Evolutionary conservation across 768 basidiomycete species (phyloP).

Genomic region (Antrodiella citrinella): DNA sequence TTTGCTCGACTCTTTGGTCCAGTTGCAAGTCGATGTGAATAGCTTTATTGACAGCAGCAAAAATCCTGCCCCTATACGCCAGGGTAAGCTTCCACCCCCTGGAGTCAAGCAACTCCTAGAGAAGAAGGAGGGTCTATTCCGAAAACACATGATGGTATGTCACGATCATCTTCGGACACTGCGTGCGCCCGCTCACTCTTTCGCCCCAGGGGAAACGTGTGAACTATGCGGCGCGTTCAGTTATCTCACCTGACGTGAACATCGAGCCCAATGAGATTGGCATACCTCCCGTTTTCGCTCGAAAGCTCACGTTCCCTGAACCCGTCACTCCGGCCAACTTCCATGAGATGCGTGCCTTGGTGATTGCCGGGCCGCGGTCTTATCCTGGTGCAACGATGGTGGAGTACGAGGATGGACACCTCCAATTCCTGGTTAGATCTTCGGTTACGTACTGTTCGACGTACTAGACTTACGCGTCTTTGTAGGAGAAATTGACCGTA

Average conservation of each 20-base stretch:
- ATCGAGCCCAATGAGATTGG: slow-evolving; percentile 99
- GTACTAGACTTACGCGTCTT: neutral
- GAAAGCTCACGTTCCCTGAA: slow-evolving; percentile 95
- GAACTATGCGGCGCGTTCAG: slow-evolving; percentile 98
- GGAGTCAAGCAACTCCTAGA: slow-evolving; percentile 96
- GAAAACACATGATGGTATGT: slow-evolving; percentile 99
- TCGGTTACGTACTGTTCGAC: neutral
- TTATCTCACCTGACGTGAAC: slow-evolving; percentile 98
- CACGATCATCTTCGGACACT: too few relatives aligned
- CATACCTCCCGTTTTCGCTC: slow-evolving; percentile 93
- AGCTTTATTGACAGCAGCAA: slow-evolving; percentile 96
- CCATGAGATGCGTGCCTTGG: slow-evolving; percentile 77
- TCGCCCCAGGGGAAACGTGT: slow-evolving; percentile 97
- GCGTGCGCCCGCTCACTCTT: slow-evolving; percentile 4
- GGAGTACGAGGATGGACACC: slow-evolving; percentile 89
- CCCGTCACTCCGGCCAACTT: slow-evolving; percentile 92
- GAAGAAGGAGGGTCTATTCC: slow-evolving; percentile 97
- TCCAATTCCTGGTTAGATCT: slow-evolving; percentile 65
- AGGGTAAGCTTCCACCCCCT: slow-evolving; percentile 84
- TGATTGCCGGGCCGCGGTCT: slow-evolving; percentile 81
- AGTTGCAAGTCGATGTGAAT: slow-evolving; percentile 92
- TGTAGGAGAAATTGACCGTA: slow-evolving; percentile 72
- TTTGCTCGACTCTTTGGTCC: slow-evolving; percentile 76
- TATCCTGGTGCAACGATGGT: slow-evolving; percentile 94
- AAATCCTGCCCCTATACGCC: slow-evolving; percentile 77